Base-by-base conservation (phyloP, 2,329 filamentous ascomycete genomes). In the Fusarium paranaense region DNA sequence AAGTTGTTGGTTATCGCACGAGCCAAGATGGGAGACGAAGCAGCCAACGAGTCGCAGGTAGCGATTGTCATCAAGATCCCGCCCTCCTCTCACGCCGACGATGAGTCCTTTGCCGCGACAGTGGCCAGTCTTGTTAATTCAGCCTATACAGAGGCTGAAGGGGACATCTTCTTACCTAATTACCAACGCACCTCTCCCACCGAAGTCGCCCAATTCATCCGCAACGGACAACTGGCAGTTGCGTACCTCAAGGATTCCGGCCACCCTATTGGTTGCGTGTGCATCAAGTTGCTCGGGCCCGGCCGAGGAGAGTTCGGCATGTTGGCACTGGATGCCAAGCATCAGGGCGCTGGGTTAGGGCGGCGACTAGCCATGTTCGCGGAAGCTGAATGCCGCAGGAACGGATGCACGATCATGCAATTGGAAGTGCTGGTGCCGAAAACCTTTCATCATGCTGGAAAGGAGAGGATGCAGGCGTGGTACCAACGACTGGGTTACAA, bases 401-500 rank as follows among this genome's bases (percentile, higher is more conserved):
- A 71, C 2, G 79, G 80, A 6, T 81, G 79, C 58, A 75, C 69
- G 11, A 65, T 62, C 1, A 80, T 81, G 76, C 79, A 79, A 18
- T 69, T 81, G 0, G 80, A 82, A 47, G 52, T 82, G 16, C 70
- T 82, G 6, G 67, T 79, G 1, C 80, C 80, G 2, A 77, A 67
- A 25, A 76, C 65, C 2, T 80, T 78, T 22, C 72, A 64, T 27
- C 78, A 82, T 59, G 69, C 73, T 1, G 67, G 74, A 2, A 82
- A 82, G 42, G 67, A 69, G 3, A 77, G 78, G 27, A 64, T 79
- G 68, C 56, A 78, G 56, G 72, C 65, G 0, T 82, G 80, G 80
- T 81, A 81, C 45, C 54, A 37, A 6, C 69, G 80, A 3, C 67
- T 81, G 72, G 80, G 79, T 0, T 82, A 82, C 50, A 33, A 62